phyloP scores from a whole-genome alignment of 139 green algal genomes.

The Chlorella sp. region DNA sequence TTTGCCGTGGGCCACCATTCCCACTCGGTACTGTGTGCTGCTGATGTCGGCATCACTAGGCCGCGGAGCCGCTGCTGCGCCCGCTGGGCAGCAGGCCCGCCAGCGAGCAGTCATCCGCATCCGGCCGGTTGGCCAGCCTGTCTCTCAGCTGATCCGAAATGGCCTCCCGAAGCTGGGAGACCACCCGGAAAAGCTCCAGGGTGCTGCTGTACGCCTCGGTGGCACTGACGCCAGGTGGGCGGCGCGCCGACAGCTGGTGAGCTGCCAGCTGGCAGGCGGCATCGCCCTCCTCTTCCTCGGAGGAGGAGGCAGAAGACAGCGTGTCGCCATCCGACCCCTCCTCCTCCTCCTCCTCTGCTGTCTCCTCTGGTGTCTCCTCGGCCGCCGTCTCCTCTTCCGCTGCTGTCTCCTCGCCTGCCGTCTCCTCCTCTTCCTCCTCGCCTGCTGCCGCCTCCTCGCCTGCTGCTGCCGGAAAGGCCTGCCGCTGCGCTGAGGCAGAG shows the following conservation, averaged over 20 bases:
- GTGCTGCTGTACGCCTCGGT: neutral
- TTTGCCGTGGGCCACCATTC: neutral
- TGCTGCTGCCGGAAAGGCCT: neutral
- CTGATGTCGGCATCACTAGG: neutral
- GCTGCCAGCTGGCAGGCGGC: neutral
- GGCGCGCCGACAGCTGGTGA: neutral
- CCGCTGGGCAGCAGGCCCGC: neutral
- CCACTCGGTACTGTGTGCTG: too few relatives aligned
- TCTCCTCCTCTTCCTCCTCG: neutral
- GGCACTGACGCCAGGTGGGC: neutral
- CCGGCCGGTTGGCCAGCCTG: neutral
- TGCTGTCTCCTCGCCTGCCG: neutral
- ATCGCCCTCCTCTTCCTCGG: too few relatives aligned
- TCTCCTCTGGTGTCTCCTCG: neutral
- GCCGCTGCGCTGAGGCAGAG: neutral
- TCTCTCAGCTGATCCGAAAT: neutral
- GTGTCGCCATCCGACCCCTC: neutral
- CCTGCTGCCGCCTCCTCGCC: neutral
- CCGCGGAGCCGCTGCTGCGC: neutral
- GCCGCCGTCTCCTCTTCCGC: neutral
- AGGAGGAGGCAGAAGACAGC: neutral
- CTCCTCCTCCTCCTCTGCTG: neutral
- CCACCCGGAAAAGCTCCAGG: conserved; percentile 45
- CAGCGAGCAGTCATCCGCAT: neutral
- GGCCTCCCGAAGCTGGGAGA: conserved; percentile 26